Percentiles rank a stretch among this genome's conserved stretches.
These are phyloP conservation scores for Penicillium vulpinum DNA, from an alignment of 2,329 filamentous ascomycete genomes.

Conservation along the genomic window DNA sequence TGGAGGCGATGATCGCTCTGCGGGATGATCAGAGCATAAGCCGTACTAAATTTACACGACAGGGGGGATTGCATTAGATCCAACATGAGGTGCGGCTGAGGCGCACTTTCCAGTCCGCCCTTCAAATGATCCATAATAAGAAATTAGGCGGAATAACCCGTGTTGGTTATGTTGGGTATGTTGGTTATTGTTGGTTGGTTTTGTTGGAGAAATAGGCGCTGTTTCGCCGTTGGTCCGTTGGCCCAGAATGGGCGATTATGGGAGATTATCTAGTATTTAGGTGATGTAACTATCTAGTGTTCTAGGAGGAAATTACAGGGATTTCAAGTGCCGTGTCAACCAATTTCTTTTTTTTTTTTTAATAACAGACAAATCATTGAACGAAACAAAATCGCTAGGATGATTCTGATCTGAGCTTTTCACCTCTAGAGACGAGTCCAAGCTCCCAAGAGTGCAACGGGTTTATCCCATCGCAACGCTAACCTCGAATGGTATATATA, in stretches of 20 bases:
- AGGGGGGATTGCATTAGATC: constrained; percentile 7
- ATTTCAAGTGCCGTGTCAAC: neutral
- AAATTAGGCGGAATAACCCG: neutral
- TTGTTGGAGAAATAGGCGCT: no score
- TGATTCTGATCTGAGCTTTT: constrained; percentile 1
- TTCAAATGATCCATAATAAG: neutral
- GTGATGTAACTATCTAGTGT: neutral
- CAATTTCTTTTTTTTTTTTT: no score
- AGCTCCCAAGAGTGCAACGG: constrained; percentile 24
- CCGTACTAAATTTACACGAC: constrained; percentile 23
- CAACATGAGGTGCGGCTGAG: constrained; percentile 15
- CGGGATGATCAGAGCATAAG: constrained; percentile 27
- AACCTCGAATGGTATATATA: neutral
- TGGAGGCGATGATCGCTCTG: constrained; percentile 24
- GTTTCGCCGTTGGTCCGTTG: no score
- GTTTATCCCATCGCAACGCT: constrained; percentile 18
- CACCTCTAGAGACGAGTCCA: constrained; percentile 6
- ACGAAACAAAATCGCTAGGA: neutral
- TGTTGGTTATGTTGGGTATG: neutral
- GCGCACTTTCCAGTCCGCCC: constrained; percentile 3
- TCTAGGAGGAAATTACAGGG: neutral
- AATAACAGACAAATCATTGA: neutral
- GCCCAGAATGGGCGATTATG: neutral
- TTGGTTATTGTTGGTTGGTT: no score
- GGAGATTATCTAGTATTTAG: neutral